Percentiles rank a stretch among this genome's conserved stretches.
Evolutionary conservation across 2,329 filamentous ascomycete species (phyloP).

Genomic region (Xylariaceae sp.): DNA sequence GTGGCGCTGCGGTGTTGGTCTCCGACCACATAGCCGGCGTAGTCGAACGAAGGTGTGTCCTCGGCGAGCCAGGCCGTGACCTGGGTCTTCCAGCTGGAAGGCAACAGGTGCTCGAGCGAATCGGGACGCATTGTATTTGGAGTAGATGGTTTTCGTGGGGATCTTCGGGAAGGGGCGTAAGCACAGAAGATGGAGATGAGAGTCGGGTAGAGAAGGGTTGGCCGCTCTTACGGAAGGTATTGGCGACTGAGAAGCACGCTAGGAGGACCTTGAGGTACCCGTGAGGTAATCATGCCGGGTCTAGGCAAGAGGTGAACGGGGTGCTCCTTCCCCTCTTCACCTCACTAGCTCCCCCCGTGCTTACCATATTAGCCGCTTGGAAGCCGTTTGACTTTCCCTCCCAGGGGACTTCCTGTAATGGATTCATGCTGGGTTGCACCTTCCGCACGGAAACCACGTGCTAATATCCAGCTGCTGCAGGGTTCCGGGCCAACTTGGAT

Average conservation of each 20-base stretch:
- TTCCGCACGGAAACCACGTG: too few species aligned
- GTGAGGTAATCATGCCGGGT: too few species aligned
- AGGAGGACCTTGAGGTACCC: background rate
- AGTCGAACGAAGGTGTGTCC: slow-evolving; percentile 94
- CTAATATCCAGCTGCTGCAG: too few species aligned
- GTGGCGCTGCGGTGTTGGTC: slow-evolving; percentile 58
- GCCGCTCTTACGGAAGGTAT: background rate
- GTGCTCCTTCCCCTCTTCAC: too few species aligned
- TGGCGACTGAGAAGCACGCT: background rate
- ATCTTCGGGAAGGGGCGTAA: background rate
- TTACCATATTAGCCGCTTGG: too few species aligned
- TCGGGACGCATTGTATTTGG: slow-evolving; percentile 30
- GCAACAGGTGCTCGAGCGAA: slow-evolving; percentile 64
- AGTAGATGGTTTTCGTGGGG: background rate
- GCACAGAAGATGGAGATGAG: background rate
- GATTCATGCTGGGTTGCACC: too few species aligned
- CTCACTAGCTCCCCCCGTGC: too few species aligned
- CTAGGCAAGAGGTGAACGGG: too few species aligned
- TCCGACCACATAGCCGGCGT: slow-evolving; percentile 94
- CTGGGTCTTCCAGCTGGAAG: slow-evolving; percentile 74
- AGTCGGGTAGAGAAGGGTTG: background rate
- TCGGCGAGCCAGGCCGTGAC: slow-evolving; percentile 86
- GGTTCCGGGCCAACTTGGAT: too few species aligned
- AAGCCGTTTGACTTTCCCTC: too few species aligned
- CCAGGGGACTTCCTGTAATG: too few species aligned